Conservation (phyloP, 129 eudicot genomes). For the Helichrysum umbraculigerum region DNA sequence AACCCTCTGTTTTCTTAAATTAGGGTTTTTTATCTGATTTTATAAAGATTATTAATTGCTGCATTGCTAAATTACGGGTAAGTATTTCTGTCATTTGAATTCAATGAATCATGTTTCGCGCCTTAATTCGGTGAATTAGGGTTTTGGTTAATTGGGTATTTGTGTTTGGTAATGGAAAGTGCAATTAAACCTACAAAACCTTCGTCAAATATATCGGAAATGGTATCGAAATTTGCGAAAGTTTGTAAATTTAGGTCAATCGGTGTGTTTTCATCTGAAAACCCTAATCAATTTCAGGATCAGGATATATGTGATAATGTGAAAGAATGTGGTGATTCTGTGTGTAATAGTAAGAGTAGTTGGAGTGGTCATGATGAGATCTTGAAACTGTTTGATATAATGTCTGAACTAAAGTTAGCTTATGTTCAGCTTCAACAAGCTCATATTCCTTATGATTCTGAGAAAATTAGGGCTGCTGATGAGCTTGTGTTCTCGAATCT, state of each 20-base stretch:
- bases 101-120: conserved; percentile 19
- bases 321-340: conserved; percentile 29
- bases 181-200: conserved; percentile 39
- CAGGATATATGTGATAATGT: conserved; percentile 21
- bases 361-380: conserved; percentile 53
- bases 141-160: conserved; percentile 8
- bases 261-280: conserved; percentile 60
- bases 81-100: neutral
- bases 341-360: conserved; percentile 28
- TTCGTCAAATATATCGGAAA: conserved; percentile 48
- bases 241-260: conserved; percentile 60
- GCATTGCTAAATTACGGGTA: conserved; percentile 16
- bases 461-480: conserved; percentile 55
- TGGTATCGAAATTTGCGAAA: conserved; percentile 56
- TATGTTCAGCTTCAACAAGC: conserved; percentile 81
- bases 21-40: neutral
- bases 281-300: conserved; percentile 26
- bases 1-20: neutral
- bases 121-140: neutral
- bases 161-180: conserved; percentile 36
- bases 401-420: conserved; percentile 59
- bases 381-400: conserved; percentile 45
- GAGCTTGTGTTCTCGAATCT: conserved; percentile 48
- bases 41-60: neutral
- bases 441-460: conserved; percentile 54